These are phyloP conservation scores for Anthostomella pinea DNA, from an alignment of 2,329 filamentous ascomycete genomes.

Conservation along the genomic window DNA sequence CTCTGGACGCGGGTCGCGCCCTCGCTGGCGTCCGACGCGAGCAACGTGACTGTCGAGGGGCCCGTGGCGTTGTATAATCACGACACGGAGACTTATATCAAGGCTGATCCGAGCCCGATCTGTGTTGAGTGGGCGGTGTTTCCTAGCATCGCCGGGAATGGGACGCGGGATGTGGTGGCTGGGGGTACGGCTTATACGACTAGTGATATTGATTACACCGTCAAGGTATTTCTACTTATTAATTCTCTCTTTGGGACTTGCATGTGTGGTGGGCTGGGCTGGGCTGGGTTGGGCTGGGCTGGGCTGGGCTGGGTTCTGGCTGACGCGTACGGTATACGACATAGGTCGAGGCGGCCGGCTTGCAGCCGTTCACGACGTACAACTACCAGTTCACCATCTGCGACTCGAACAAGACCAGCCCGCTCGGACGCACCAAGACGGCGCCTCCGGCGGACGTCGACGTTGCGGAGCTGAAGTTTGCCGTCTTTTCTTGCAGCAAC, in stretches of 20 bases:
- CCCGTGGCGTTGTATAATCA: constrained; percentile 44
- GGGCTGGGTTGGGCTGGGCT: no score
- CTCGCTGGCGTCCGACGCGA: constrained; percentile 42
- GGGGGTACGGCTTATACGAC: constrained; percentile 64
- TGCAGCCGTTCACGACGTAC: constrained; percentile 32
- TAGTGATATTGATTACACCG: constrained; percentile 72
- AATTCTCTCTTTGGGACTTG: no score
- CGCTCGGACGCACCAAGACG: constrained; percentile 35
- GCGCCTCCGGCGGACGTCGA: constrained; percentile 28
- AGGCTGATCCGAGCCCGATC: constrained; percentile 46
- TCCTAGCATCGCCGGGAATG: no score
- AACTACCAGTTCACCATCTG: constrained; percentile 35
- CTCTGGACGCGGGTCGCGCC: constrained; percentile 49
- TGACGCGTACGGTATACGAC: no score
- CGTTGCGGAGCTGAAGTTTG: constrained; percentile 29
- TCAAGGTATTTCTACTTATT: constrained; percentile 53
- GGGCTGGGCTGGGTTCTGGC: no score
- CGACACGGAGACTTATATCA: constrained; percentile 47
- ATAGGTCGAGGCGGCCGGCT: constrained; percentile 52
- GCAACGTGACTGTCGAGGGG: constrained; percentile 43
- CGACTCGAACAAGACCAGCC: constrained; percentile 29
- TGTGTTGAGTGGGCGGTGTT: constrained; percentile 66
- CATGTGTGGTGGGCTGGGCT: no score
- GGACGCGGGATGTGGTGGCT: constrained; percentile 45
- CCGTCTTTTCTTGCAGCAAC: constrained; percentile 35